Percentiles rank a stretch among this genome's conserved stretches.
Evolutionary conservation across 495 filamentous ascomycete species (phyloP).

Genomic region (Ramalina peruviana): DNA sequence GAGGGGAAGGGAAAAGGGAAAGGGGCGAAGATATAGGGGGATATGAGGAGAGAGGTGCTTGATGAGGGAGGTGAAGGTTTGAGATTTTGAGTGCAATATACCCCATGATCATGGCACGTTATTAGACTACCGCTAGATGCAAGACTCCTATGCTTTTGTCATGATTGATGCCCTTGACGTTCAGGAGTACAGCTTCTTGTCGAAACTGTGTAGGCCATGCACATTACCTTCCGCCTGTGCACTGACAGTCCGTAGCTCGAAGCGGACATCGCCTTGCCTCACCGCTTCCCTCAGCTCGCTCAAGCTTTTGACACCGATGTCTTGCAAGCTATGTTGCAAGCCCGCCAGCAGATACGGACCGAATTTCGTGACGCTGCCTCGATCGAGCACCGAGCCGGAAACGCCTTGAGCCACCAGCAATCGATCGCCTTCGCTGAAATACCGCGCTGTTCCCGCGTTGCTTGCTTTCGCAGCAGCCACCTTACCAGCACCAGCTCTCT

Average conservation of each 20-base stretch:
- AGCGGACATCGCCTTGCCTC: constrained; percentile 62
- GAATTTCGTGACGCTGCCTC: constrained; percentile 81
- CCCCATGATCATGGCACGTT: background rate
- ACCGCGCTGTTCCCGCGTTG: constrained; percentile 93
- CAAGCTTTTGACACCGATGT: constrained; percentile 75
- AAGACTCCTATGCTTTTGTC: too few species aligned
- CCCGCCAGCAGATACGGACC: constrained; percentile 89
- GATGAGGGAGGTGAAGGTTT: background rate
- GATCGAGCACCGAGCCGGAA: constrained; percentile 58
- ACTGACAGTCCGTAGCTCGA: constrained; percentile 87
- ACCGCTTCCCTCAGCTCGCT: constrained; percentile 63
- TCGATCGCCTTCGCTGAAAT: constrained; percentile 93
- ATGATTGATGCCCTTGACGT: background rate
- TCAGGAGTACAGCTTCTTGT: constrained; percentile 97
- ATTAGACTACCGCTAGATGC: too few species aligned
- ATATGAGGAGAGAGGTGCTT: background rate
- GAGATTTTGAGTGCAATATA: too few species aligned
- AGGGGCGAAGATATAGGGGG: background rate
- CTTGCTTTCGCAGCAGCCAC: constrained; percentile 63
- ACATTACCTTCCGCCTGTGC: constrained; percentile 92
- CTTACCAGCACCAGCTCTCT: constrained; percentile 56
- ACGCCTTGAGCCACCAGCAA: constrained; percentile 96
- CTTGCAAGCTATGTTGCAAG: constrained; percentile 92
- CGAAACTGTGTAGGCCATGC: constrained; percentile 90
- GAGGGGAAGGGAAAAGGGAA: background rate